Evolutionary conservation across 768 basidiomycete genomes (phyloP).

Genomic region (Bullera alba): DNA sequence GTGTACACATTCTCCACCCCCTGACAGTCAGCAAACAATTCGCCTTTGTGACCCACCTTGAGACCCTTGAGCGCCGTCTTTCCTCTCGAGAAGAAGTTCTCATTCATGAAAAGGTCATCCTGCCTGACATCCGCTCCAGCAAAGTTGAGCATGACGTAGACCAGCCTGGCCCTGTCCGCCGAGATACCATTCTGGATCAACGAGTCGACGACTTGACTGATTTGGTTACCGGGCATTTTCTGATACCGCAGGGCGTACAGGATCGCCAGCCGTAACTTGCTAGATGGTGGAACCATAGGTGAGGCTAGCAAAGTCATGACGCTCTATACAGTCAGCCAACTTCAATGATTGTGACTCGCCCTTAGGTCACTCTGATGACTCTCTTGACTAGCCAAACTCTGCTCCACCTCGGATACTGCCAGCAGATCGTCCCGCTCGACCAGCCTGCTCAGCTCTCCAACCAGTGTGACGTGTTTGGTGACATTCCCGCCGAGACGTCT

Average conservation of each 20-base stretch:
- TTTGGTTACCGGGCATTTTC: conserved; percentile 73
- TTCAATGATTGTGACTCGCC: conserved; percentile 49
- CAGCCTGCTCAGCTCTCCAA: conserved; percentile 87
- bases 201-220: conserved; percentile 54
- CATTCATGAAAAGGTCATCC: conserved; percentile 93
- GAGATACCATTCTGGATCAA: conserved; percentile 47
- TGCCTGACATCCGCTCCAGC: conserved; percentile 94
- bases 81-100: conserved; percentile 87
- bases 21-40: conserved; percentile 47
- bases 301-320: conserved; percentile 74
- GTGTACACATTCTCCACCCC: conserved; percentile 99
- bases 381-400: conserved; percentile 86
- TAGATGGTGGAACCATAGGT: conserved; percentile 60
- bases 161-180: conserved; percentile 53
- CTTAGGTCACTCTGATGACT: conserved; percentile 71
- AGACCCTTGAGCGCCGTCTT: conserved; percentile 90
- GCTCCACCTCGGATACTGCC: conserved; percentile 89
- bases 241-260: conserved; percentile 92
- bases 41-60: conserved; percentile 55
- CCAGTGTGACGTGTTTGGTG: conserved; percentile 94
- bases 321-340: conserved; percentile 52
- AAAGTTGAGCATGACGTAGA: conserved; percentile 84
- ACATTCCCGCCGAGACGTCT: conserved; percentile 94
- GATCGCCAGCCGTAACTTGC: conserved; percentile 84
- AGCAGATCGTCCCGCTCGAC: conserved; percentile 79